These are phyloP conservation scores for Lactarius indigo DNA, from an alignment of 768 basidiomycete species.

Conservation along the genomic window DNA sequence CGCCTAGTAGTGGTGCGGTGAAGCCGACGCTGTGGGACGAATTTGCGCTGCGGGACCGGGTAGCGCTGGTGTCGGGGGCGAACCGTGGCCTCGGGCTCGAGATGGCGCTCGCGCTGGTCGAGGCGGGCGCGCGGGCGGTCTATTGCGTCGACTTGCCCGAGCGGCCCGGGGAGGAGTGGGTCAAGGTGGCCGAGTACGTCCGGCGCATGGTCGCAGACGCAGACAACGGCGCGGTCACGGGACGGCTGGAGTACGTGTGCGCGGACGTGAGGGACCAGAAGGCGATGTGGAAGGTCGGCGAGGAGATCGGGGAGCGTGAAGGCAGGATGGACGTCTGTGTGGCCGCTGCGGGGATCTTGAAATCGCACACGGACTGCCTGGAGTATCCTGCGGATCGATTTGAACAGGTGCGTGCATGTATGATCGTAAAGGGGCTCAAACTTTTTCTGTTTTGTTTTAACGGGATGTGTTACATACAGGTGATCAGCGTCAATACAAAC, in stretches of 20 bases:
- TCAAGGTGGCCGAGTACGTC: slow-evolving; percentile 50
- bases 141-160: slow-evolving; percentile 66
- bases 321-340: slow-evolving; percentile 71
- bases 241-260: slow-evolving; percentile 55
- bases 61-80: slow-evolving; percentile 43
- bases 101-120: slow-evolving; percentile 70
- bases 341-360: slow-evolving; percentile 74
- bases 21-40: slow-evolving; percentile 55
- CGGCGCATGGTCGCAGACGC: slow-evolving; percentile 28
- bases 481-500: slow-evolving; percentile 60
- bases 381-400: slow-evolving; percentile 65
- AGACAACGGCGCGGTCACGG: neutral
- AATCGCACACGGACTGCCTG: slow-evolving; percentile 56
- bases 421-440: neutral
- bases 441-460: neutral
- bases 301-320: slow-evolving; percentile 62
- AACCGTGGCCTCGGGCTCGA: slow-evolving; percentile 71
- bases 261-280: slow-evolving; percentile 66
- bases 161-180: slow-evolving; percentile 56
- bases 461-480: slow-evolving; percentile 35
- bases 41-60: slow-evolving; percentile 54
- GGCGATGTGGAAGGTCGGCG: slow-evolving; percentile 50
- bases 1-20: slow-evolving; percentile 36
- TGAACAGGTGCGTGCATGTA: slow-evolving; percentile 43
- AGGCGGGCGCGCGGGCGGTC: slow-evolving; percentile 65